These are phyloP conservation scores for Cladosporium sphaerospermum DNA, from an alignment of 2,329 filamentous ascomycete species.

Conservation along the genomic window DNA sequence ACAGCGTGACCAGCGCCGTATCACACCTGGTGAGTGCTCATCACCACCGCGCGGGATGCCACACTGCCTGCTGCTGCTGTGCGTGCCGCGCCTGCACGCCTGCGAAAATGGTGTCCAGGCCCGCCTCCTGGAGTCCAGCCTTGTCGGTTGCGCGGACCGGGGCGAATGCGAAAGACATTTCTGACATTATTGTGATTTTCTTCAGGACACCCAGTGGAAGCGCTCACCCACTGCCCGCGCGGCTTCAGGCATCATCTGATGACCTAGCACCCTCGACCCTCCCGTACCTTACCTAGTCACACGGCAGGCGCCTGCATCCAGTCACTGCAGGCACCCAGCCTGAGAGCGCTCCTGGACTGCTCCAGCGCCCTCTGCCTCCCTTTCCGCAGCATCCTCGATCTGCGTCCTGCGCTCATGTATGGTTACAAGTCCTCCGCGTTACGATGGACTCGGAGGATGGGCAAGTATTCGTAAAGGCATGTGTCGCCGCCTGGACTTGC, in stretches of 20 bases:
- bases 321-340: background rate
- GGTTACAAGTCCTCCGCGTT: slow-evolving; percentile 18
- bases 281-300: slow-evolving; percentile 2
- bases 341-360: slow-evolving; percentile 3
- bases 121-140: slow-evolving; percentile 1
- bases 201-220: background rate
- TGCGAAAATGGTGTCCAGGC: slow-evolving; percentile 1
- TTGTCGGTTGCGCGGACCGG: slow-evolving; percentile 1
- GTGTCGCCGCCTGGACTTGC: slow-evolving; percentile 15
- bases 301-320: slow-evolving; percentile 6
- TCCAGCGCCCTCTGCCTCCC: slow-evolving; percentile 1
- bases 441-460: slow-evolving; percentile 84
- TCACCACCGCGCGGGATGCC: too few relatives aligned
- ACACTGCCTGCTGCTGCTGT: background rate
- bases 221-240: background rate
- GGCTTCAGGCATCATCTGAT: slow-evolving; percentile 10
- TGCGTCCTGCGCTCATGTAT: slow-evolving; percentile 17
- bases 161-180: slow-evolving; percentile 1
- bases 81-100: background rate
- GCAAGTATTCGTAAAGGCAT: slow-evolving; percentile 80
- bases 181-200: background rate
- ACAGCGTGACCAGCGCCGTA: slow-evolving; percentile 5
- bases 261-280: slow-evolving; percentile 8
- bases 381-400: slow-evolving; percentile 8
- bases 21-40: background rate